phyloP scores from a whole-genome alignment of 257 asterid species.

The Leptodermis oblonga region DNA sequence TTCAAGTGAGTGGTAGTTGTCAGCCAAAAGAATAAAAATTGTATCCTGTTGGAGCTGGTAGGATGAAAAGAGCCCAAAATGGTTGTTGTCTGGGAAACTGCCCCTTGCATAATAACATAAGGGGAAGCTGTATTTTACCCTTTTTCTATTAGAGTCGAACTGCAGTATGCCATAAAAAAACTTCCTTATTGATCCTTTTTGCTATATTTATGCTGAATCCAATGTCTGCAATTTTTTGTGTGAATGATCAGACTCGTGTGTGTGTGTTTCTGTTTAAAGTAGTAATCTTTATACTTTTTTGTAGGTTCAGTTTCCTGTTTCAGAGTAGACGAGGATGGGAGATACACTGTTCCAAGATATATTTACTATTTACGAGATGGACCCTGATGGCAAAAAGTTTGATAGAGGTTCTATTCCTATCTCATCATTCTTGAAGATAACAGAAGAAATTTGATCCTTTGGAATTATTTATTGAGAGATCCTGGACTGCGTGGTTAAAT shows the following conservation, averaged over 20 bases:
- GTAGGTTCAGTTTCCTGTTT: constrained; percentile 7
- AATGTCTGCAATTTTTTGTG: neutral
- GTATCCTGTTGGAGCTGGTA: no score
- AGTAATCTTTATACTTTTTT: neutral
- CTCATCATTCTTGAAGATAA: neutral
- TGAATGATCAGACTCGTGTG: no score
- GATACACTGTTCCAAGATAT: constrained; percentile 80
- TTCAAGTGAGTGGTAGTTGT: no score
- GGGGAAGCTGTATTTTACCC: no score
- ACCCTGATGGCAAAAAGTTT: constrained; percentile 84
- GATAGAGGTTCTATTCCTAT: constrained; percentile 44
- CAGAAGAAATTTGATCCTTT: neutral
- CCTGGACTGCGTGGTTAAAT: neutral
- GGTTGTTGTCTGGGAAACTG: no score
- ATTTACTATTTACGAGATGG: constrained; percentile 51
- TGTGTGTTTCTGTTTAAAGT: neutral
- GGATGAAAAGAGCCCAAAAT: no score
- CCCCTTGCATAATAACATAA: no score
- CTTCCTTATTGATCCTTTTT: no score
- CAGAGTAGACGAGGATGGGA: constrained; percentile 40
- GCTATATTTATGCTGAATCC: neutral
- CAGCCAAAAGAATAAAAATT: no score
- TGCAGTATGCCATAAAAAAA: no score
- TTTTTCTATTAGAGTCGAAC: no score
- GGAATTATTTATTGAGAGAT: neutral